A percentile compares a stretch with the other conserved stretches of the same genome.
These are phyloP conservation scores for Eimeria praecox DNA, from an alignment of 169 alveolate species.

Conservation along the genomic window DNA sequence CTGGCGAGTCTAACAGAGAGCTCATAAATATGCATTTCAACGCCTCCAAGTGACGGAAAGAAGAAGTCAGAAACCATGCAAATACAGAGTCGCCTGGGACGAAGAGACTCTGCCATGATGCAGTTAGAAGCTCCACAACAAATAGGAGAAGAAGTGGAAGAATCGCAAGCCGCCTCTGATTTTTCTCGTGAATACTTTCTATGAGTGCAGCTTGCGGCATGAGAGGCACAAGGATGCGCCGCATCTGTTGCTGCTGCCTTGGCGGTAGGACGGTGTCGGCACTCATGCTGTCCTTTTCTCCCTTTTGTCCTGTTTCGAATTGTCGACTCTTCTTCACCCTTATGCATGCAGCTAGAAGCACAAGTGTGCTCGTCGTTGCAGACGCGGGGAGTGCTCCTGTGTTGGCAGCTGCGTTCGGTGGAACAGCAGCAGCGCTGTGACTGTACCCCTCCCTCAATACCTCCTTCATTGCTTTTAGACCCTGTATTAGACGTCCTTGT, in stretches of 20 bases:
- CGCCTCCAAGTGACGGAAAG: slow-evolving; percentile 96
- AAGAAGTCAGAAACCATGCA: slow-evolving; percentile 88
- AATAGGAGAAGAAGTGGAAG: neutral
- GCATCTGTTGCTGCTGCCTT: neutral
- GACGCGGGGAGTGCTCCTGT: no score
- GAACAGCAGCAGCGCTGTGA: no score
- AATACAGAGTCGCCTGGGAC: slow-evolving; percentile 62
- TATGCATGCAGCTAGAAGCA: no score
- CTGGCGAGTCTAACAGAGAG: slow-evolving; percentile 87
- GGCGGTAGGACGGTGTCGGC: neutral
- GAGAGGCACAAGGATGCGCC: neutral
- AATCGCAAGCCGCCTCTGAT: neutral
- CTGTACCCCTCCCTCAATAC: no score
- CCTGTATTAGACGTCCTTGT: no score
- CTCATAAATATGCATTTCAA: slow-evolving; percentile 99
- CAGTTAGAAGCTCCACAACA: slow-evolving; percentile 27
- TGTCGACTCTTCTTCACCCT: neutral
- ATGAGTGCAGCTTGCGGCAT: neutral
- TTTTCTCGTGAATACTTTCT: neutral
- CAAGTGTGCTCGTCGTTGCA: no score
- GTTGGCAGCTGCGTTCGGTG: no score
- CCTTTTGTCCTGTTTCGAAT: no score
- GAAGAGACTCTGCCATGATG: neutral
- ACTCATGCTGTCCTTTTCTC: no score
- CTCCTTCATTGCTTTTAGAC: no score